Evolutionary conservation across 139 green algal species (phyloP), one percentile per base, ranked within the genome.

Genomic region (Eudorina sp.): DNA sequence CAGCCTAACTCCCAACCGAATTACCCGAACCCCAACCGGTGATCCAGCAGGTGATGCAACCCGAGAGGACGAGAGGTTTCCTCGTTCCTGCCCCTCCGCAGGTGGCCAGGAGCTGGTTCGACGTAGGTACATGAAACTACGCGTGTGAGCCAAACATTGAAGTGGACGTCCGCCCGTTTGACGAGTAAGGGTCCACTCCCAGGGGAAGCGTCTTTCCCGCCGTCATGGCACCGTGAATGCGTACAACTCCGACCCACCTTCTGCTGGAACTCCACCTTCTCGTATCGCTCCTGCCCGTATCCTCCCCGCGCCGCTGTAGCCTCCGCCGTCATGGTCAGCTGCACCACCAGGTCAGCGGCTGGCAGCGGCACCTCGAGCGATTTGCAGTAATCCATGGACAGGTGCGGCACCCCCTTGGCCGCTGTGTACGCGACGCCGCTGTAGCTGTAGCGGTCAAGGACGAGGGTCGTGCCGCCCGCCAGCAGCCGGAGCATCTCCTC

Each of bases 371-470:
- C 74, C 77, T 98, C 95, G 14, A 85, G 27, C 40, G 79, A 74
- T 46, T 78, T 78, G 45, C 43, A 60, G 66, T 79, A 87, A 4
- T 66, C 64, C 0, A 78, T 51, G 4, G 45, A 25, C 9, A 87
- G 66, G 62, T 78, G 43, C n/a, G 43, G 45, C 81, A 87, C n/a
- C 1, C 64, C 77, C 90, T 99, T 99, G 79, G 97, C 97, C 0
- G 96, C 92, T 0, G 95, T 98, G 91, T 98, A 99, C 2, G 96
- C 97, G 0, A 97, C 95, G 23, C 98, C 98, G 62, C 86, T 92
- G 92, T 96, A 98, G 3, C 95, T 94, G 86, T 99, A 99, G 18
- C 98, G 92, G 89, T 99, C 98, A 23, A 98, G 94, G 25, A 99
- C 93, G 1, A 99, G 90, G 14, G 97, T 98, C 5, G 90, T 95